Evolutionary conservation across 2,329 filamentous ascomycete genomes (phyloP), one percentile per base, ranked within the genome.

Genomic region (Aspergillus aculeatus): DNA sequence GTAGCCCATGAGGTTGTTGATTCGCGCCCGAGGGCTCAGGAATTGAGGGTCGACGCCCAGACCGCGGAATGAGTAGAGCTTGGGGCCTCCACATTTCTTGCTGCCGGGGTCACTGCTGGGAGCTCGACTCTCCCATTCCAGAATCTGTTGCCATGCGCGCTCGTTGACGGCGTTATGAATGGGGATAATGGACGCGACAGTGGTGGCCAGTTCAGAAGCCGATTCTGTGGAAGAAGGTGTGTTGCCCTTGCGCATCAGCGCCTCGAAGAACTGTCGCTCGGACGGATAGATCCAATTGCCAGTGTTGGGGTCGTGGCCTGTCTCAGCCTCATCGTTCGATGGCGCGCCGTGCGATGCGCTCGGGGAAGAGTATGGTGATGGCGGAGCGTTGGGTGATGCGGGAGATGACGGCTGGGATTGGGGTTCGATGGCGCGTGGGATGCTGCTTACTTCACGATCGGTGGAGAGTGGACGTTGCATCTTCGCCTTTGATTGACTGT

Each of bases 151-250:
- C 95, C 95, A 99, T 0, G 95, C 95, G 47, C 91, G 84, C 83
- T 99, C 95, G 77, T 99, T 99, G 63, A 99, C 95, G 49, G 95
- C 95, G 74, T 99, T 99, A 79, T 99, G 95, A 69, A 98, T 98
- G 2, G 92, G 95, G 57, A 98, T 93, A 35, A 98, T 93, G 35
- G 90, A 90, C 70, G 86, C 88, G 89, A 97, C 97, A 77, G 96
- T 92, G 5, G 83, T 80, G 0, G 85, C 86, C 14, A 81, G 66
- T 59, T 79, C 77, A 2, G 73, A 72, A 3, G 77, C 69, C 7
- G 76, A 75, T 21, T 70, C 65, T 2, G 75, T 69, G 7, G 77
- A 77, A 82, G 80, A 31, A 85, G 76, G 88, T 62, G 87, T 86
- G 79, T 92, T 86, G 78, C 92, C 89, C 77, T 99, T 99, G 73